Evolutionary conservation across 1,284 basidiomycete species (phyloP).

Genomic region (Tilletia indica): DNA sequence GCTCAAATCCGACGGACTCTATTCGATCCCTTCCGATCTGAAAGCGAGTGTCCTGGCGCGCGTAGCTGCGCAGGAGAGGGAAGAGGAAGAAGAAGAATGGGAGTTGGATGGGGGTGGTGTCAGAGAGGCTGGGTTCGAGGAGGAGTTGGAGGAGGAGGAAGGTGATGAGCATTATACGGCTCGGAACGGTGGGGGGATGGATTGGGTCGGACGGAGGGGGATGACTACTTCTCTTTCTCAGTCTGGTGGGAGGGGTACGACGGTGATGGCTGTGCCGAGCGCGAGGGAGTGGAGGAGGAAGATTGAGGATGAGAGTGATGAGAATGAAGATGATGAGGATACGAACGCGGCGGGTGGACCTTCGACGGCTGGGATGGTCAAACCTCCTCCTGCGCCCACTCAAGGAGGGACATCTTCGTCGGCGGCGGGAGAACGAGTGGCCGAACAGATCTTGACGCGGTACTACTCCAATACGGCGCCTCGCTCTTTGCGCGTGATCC

Average conservation of each 20-base stretch:
- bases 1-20: slow-evolving; percentile 20
- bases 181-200: slow-evolving; percentile 7
- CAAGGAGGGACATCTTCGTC: not conserved
- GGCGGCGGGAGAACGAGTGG: slow-evolving; percentile 19
- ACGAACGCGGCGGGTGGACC: not conserved
- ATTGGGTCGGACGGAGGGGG: slow-evolving; percentile 2
- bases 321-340: not conserved
- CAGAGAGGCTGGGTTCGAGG: slow-evolving; percentile 34
- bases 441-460: slow-evolving; percentile 29
- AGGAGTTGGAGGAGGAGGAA: slow-evolving; percentile 31
- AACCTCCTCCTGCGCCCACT: not conserved
- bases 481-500: slow-evolving; percentile 26
- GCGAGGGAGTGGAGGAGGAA: slow-evolving; percentile 7
- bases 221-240: slow-evolving; percentile 3
- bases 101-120: slow-evolving; percentile 18
- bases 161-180: not conserved
- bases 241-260: not conserved
- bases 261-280: not conserved
- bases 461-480: slow-evolving; percentile 30
- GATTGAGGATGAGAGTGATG: slow-evolving; percentile 15
- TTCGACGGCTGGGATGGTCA: not conserved
- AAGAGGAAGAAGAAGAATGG: slow-evolving; percentile 31
- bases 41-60: slow-evolving; percentile 38
- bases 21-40: slow-evolving; percentile 27
- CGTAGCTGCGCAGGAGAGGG: slow-evolving; percentile 27